Evolutionary conservation across 371 early-diverging fungal species (phyloP).

Genomic region (Hamiltosporidium magnivora): DNA sequence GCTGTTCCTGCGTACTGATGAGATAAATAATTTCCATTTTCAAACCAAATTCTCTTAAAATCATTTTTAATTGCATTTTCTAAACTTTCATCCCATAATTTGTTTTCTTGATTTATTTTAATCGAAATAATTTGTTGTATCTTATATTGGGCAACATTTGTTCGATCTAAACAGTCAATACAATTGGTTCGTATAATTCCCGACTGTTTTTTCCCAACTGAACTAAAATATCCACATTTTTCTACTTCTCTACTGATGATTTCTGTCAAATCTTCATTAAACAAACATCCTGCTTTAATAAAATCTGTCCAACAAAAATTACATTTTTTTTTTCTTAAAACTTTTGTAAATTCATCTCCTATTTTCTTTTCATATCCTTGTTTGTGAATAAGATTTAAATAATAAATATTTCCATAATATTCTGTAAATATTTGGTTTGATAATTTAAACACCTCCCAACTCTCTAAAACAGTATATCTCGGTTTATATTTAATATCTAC

Average conservation of each 20-base stretch:
- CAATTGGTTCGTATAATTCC: conserved; percentile 88
- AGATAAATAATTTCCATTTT: conserved; percentile 87
- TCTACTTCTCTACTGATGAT: conserved; percentile 61
- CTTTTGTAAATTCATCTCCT: conserved; percentile 64
- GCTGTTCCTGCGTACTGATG: conserved; percentile 87
- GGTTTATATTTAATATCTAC: conserved; percentile 80
- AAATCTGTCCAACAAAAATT: conserved; percentile 26
- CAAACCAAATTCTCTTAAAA: conserved; percentile 84
- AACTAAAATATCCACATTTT: conserved; percentile 60
- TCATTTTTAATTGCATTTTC: conserved; percentile 78
- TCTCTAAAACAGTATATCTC: conserved; percentile 62
- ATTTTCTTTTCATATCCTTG: conserved; percentile 70
- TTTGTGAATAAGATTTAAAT: conserved; percentile 75
- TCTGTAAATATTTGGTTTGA: conserved; percentile 65
- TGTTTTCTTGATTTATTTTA: conserved; percentile 62
- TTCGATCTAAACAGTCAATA: conserved; percentile 97
- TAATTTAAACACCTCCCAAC: conserved; percentile 57
- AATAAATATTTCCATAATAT: conserved; percentile 64
- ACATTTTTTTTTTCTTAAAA: conserved; percentile 32
- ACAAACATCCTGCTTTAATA: too few species aligned
- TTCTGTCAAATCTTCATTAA: conserved; percentile 59
- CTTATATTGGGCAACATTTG: conserved; percentile 88
- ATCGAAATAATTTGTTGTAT: conserved; percentile 62
- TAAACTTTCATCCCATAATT: conserved; percentile 60
- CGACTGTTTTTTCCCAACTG: conserved; percentile 58